Percentiles rank a stretch among this genome's conserved stretches.
Conservation (phyloP, 2,329 filamentous ascomycete genomes). For the Raffaelea arxii region DNA sequence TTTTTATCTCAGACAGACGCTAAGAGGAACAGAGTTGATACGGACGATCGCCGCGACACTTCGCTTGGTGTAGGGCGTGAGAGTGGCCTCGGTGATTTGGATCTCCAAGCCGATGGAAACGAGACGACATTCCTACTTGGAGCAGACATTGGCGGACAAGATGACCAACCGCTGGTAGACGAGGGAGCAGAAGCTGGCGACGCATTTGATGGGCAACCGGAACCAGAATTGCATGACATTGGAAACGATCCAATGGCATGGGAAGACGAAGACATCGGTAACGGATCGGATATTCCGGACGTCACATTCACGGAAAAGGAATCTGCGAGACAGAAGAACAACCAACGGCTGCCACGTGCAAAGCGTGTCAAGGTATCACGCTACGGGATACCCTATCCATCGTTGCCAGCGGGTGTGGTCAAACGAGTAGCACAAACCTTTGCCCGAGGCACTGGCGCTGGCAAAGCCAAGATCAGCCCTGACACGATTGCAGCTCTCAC, state of each 20-base stretch:
- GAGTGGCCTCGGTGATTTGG: slow-evolving; percentile 40
- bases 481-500: slow-evolving; percentile 67
- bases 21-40: slow-evolving; percentile 19
- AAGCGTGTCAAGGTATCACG: slow-evolving; percentile 52
- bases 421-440: slow-evolving; percentile 66
- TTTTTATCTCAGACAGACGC: too few relatives aligned
- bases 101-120: slow-evolving; percentile 36
- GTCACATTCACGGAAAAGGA: too few relatives aligned
- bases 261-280: not conserved
- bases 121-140: slow-evolving; percentile 36
- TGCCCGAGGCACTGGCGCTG: slow-evolving; percentile 53
- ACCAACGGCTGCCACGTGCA: slow-evolving; percentile 4
- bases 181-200: slow-evolving; percentile 15
- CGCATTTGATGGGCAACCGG: too few relatives aligned
- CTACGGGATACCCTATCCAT: slow-evolving; percentile 66
- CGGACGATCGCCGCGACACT: slow-evolving; percentile 30
- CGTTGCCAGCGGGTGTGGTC: slow-evolving; percentile 62
- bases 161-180: slow-evolving; percentile 14
- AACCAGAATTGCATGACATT: slow-evolving; percentile 1
- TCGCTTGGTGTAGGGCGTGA: slow-evolving; percentile 25
- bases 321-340: slow-evolving; percentile 17
- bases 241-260: not conserved
- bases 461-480: slow-evolving; percentile 59
- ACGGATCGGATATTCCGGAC: too few relatives aligned
- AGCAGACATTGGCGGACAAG: too few relatives aligned